phyloP scores from a whole-genome alignment of 2,329 filamentous ascomycete genomes.

The Aspergillus oerlinghausenensis region DNA sequence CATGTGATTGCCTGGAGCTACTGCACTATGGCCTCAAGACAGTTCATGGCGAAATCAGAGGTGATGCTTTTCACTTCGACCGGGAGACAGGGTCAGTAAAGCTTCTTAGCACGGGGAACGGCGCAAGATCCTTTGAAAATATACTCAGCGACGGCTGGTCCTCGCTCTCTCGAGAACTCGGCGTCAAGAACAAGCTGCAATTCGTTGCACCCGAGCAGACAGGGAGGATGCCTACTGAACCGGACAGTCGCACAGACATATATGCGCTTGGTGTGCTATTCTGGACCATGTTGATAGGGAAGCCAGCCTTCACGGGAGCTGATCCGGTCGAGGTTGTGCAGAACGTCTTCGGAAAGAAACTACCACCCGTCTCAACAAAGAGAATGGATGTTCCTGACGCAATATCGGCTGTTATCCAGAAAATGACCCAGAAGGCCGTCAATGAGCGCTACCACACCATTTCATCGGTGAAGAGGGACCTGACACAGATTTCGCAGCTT shows the following conservation, averaged over 20 bases:
- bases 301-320: conserved; percentile 72
- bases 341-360: conserved; percentile 72
- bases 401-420: conserved; percentile 77
- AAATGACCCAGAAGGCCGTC: conserved; percentile 86
- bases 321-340: conserved; percentile 88
- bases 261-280: conserved; percentile 88
- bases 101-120: conserved; percentile 80
- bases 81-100: conserved; percentile 66
- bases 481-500: conserved; percentile 68
- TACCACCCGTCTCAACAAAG: conserved; percentile 70
- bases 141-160: conserved; percentile 87
- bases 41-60: conserved; percentile 85
- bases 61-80: conserved; percentile 87
- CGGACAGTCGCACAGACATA: conserved; percentile 87
- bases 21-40: conserved; percentile 84
- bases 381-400: conserved; percentile 81
- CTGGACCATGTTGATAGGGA: conserved; percentile 77
- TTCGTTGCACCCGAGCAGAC: conserved; percentile 96
- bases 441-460: conserved; percentile 85
- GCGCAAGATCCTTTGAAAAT: conserved; percentile 83
- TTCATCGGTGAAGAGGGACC: conserved; percentile 77
- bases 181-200: conserved; percentile 81
- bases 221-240: conserved; percentile 85
- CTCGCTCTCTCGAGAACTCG: conserved; percentile 72
- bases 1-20: conserved; percentile 78